Evolutionary conservation across 2,329 filamentous ascomycete genomes (phyloP).

Genomic region (Hirsutella thompsonii): DNA sequence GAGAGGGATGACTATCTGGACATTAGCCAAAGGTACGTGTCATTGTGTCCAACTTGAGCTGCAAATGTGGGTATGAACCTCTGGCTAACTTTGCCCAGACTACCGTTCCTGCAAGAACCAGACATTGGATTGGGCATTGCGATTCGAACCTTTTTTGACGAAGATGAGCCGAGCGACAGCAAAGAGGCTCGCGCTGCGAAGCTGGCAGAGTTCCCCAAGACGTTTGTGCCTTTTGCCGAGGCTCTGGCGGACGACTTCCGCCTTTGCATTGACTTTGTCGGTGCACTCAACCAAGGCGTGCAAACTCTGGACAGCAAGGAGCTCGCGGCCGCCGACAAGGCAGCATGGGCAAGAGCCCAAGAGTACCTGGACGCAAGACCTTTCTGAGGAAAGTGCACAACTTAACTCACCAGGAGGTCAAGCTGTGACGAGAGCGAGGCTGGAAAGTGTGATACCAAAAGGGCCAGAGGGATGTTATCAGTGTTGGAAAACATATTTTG

Average conservation of each 20-base stretch:
- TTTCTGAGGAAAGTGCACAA: conserved; percentile 15
- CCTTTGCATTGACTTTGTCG: conserved; percentile 43
- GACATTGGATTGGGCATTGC: conserved; percentile 69
- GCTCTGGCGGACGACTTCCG: conserved; percentile 47
- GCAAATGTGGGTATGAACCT: background rate
- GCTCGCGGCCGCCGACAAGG: conserved; percentile 31
- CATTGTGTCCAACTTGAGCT: background rate
- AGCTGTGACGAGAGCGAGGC: background rate
- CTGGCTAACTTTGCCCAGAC: conserved; percentile 20
- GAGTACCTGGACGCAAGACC: conserved; percentile 35
- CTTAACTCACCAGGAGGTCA: background rate
- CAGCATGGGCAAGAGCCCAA: conserved; percentile 41
- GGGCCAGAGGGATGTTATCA: background rate
- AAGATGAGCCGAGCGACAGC: conserved; percentile 47
- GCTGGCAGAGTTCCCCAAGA: conserved; percentile 35
- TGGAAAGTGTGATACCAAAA: background rate
- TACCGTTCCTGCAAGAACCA: conserved; percentile 57
- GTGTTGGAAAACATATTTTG: background rate
- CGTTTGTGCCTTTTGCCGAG: conserved; percentile 45
- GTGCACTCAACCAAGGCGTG: conserved; percentile 43
- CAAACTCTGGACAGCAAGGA: conserved; percentile 36
- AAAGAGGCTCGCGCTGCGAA: conserved; percentile 30
- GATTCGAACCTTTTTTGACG: conserved; percentile 67
- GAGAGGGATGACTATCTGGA: conserved; percentile 53
- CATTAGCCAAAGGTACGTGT: conserved; percentile 48